These are phyloP conservation scores for Beauveria caledonica DNA, from an alignment of 2,329 filamentous ascomycete species.

Conservation along the genomic window DNA sequence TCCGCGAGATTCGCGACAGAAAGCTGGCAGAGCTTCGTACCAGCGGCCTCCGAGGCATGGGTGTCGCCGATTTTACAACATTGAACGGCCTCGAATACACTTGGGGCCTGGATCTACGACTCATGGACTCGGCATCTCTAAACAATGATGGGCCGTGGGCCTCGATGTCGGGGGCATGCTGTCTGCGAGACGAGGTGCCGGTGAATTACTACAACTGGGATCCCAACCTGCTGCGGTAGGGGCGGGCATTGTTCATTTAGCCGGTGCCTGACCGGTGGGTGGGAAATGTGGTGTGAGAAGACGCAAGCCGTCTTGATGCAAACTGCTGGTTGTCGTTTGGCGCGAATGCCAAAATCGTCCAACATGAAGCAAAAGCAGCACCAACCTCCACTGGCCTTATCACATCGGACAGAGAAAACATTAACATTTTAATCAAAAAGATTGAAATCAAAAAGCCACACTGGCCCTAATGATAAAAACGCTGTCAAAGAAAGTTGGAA, in stretches of 20 bases:
- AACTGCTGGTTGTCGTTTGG: no score
- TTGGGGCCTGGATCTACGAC: neutral
- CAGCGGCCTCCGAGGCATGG: neutral
- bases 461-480: no score
- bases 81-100: neutral
- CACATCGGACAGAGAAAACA: no score
- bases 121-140: neutral
- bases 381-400: no score
- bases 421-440: no score
- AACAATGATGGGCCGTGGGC: neutral
- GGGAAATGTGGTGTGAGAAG: no score
- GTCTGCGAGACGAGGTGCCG: neutral
- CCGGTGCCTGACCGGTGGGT: no score
- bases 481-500: no score
- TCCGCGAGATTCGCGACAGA: neutral
- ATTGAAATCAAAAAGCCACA: no score
- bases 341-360: no score
- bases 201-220: neutral
- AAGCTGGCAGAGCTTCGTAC: neutral
- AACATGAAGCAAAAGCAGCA: no score
- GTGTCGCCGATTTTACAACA: constrained; percentile 1
- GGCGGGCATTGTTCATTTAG: neutral
- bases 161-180: neutral
- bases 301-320: no score
- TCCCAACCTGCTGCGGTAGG: neutral